Evolutionary conservation across 352 stramenopile genomes (phyloP).

Genomic region (Pythium grandisporangium): DNA sequence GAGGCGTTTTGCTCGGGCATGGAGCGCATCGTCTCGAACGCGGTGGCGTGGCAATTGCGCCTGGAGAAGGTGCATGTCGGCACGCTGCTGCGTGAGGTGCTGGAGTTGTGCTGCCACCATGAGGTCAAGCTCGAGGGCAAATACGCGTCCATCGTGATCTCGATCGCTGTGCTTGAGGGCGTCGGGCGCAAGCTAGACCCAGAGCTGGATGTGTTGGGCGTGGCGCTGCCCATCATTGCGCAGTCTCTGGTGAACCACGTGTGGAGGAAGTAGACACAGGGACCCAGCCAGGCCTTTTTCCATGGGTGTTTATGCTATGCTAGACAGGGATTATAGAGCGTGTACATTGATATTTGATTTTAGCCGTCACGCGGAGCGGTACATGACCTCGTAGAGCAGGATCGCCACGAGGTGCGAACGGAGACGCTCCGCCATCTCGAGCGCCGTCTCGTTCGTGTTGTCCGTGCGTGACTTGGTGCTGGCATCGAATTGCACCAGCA

Average conservation of each 20-base stretch:
- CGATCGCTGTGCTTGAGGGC: conserved; percentile 92
- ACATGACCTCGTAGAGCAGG: conserved; percentile 64
- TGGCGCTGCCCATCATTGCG: conserved; percentile 89
- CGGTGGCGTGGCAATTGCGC: conserved; percentile 44
- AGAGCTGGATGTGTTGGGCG: conserved; percentile 82
- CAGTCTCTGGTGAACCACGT: conserved; percentile 87
- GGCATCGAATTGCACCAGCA: conserved; percentile 51
- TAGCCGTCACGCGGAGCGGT: conserved; percentile 31
- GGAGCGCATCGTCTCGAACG: conserved; percentile 63
- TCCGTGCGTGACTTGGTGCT: conserved; percentile 51
- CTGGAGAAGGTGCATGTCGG: conserved; percentile 75
- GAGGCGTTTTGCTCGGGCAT: conserved; percentile 67
- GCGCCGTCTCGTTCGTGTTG: conserved; percentile 61
- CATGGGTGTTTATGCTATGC: not conserved
- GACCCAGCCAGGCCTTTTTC: too few species aligned
- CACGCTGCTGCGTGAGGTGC: conserved; percentile 55
- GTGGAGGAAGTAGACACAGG: conserved; percentile 1
- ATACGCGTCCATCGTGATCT: conserved; percentile 92
- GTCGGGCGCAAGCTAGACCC: conserved; percentile 87
- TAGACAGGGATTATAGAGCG: too few species aligned
- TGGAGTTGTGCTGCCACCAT: conserved; percentile 89
- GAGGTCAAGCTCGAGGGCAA: conserved; percentile 92
- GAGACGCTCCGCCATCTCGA: conserved; percentile 72
- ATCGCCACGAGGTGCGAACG: conserved; percentile 65
- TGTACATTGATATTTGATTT: too few species aligned